Evolutionary conservation across 2,329 filamentous ascomycete genomes (phyloP), one percentile per base, ranked within the genome.

Genomic region (Aspergillus caelatus): DNA sequence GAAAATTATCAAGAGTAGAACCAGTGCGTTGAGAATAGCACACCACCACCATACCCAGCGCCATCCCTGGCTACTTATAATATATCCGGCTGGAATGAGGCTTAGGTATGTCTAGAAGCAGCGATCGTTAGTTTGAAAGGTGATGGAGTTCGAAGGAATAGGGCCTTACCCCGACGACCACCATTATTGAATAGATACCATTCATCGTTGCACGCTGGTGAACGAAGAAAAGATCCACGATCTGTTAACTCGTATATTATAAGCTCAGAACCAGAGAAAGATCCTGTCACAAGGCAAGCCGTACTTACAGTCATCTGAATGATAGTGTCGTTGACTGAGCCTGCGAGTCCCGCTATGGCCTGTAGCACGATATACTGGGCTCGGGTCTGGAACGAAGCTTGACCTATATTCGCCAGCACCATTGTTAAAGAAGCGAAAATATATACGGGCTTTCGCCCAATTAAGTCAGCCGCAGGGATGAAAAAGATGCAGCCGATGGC

Each of bases 11-110:
- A 80, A 65, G 1, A 84, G 0, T 0, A 83, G 62, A 11, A 75
- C 73, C 28, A 77, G 60, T 0, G 75, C 75, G 21, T 82, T 72
- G 62, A 83, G 72, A 41, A 83, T 80, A 14, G 76, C 72, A 53
- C 71, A 78, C 76, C 77, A 84, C 82, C 82, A 85, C 77, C 78
- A 85, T 10, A 80, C 77, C 82, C 81, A 85, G 32, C 82, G 74
- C 84, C 84, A 86, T 0, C 81, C 82, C 65, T 81, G 77, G 2
- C 71, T 67, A 0, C 72, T 68, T 0, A 78, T 77, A 19, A 80
- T 71, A 46, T 74, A 77, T 8, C 74, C 75, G 0, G 71, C 63
- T 1, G 63, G 62, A 16, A 67, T 61, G 1, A 63, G 59, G 14
- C 61, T 63, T 1, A 65, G 21, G 16, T 64, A 62, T 9, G 62